Evolutionary conservation across 495 filamentous ascomycete genomes (phyloP), one percentile per base, ranked within the genome.

Genomic region (Viridothelium virens): DNA sequence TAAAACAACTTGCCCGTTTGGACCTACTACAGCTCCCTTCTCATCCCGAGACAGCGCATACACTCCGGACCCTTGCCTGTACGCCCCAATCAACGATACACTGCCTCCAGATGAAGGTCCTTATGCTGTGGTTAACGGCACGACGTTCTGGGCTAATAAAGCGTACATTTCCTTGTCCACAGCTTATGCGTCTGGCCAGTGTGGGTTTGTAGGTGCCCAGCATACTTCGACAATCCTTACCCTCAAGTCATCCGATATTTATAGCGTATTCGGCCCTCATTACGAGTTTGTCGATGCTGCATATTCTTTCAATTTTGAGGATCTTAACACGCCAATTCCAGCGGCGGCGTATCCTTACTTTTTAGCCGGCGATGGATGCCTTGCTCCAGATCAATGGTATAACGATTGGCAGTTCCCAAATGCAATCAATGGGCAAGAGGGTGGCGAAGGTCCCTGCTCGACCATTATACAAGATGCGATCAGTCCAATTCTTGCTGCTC

Each of bases 311-410:
- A 62, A 69, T 39, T 69, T 69, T 25, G 64, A 64, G 3, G 67
- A 69, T 61, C 56, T 69, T 31, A 69, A 41, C 48, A 38, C 59
- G 11, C 67, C 67, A 3, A 48, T 69, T 4, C 67, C 67, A 5
- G 53, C 33, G 3, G 62, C 56, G 14, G 67, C 67, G 0, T 69
- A 66, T 48, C 36, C 36, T 25, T 38, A 38, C 2, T 37, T 59
- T 34, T 2, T 5, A 0, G 10, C 53, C 2, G 53, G 31, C 5
- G 53, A 31, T 2, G 11, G 11, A 34, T 59, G 53, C 31, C 3
- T 9, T 7, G 53, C 53, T 31, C 53, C 53, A 3, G 53, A 11
- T 25, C 2, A 37, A 46, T 38, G 12, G 6, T 44, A 44, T 14
- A 44, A 44, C 14, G 14, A 7, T 1, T 34, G 33, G 36, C 9